Evolutionary conservation across 345 rosid species (phyloP).

Genomic region (Dipteronia sinensis): DNA sequence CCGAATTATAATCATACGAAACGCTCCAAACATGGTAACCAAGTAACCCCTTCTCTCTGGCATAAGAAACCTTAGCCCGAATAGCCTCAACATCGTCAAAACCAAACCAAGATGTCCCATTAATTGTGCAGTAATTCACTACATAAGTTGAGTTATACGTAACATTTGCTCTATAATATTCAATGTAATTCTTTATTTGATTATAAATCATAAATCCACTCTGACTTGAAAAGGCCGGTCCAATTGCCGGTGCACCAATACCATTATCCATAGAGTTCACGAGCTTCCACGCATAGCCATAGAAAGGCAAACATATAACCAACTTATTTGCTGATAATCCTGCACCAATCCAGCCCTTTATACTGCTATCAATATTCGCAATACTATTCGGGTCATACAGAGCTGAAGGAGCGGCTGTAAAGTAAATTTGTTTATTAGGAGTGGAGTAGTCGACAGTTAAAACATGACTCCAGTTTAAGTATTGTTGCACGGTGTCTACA

Average conservation of each 20-base stretch:
- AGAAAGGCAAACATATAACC: constrained; percentile 27
- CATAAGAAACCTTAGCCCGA: constrained; percentile 39
- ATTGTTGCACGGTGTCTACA: constrained; percentile 12
- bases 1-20: constrained; percentile 36
- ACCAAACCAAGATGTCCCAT: constrained; percentile 39
- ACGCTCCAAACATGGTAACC: constrained; percentile 45
- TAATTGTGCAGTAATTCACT: constrained; percentile 23
- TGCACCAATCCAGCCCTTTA: not conserved
- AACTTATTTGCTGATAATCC: constrained; percentile 26
- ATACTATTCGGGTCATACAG: constrained; percentile 21
- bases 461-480: constrained; percentile 29
- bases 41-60: constrained; percentile 32
- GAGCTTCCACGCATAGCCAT: constrained; percentile 3
- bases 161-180: constrained; percentile 23
- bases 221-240: not conserved
- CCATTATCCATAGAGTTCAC: not conserved
- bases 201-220: constrained; percentile 34
- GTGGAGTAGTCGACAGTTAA: constrained; percentile 17
- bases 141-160: constrained; percentile 37
- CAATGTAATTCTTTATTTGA: constrained; percentile 17
- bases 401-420: constrained; percentile 24
- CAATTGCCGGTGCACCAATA: constrained; percentile 22
- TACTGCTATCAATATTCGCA: constrained; percentile 8
- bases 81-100: constrained; percentile 47
- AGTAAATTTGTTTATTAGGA: constrained; percentile 13